These are phyloP conservation scores for Ustilago crameri DNA, from an alignment of 1,284 basidiomycete genomes.

Conservation along the genomic window DNA sequence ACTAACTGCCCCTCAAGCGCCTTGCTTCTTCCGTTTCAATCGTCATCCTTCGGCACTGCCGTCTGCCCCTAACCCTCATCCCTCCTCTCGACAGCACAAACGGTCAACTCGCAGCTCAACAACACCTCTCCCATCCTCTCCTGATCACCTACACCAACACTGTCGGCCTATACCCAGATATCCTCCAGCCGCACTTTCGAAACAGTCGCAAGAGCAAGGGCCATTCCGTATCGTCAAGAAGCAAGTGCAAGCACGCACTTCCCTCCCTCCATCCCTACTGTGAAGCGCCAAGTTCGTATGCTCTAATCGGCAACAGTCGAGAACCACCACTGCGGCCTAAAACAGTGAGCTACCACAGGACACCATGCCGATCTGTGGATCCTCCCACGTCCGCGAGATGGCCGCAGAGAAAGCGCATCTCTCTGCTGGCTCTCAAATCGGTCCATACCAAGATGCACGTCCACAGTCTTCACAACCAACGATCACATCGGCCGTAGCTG, in stretches of 20 bases:
- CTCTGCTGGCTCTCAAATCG: conserved; percentile 42
- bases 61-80: background rate
- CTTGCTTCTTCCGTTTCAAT: background rate
- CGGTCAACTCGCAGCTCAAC: background rate
- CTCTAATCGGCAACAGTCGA: background rate
- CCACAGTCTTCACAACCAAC: conserved; percentile 51
- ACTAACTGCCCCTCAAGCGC: background rate
- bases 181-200: background rate
- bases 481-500: conserved; percentile 64
- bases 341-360: background rate
- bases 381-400: conserved; percentile 26
- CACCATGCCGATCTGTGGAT: conserved; percentile 47
- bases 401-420: conserved; percentile 39
- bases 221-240: too few species aligned
- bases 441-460: conserved; percentile 33
- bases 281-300: background rate
- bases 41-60: background rate
- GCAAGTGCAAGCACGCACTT: too few species aligned
- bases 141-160: background rate
- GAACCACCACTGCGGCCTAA: background rate
- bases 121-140: background rate
- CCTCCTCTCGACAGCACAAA: background rate
- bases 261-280: too few species aligned
- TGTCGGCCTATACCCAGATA: background rate
- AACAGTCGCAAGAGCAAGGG: too few species aligned